Percentiles rank a stretch among this genome's conserved stretches.
Evolutionary conservation across 495 filamentous ascomycete genomes (phyloP).

Genomic region (Penicilliopsis zonata): DNA sequence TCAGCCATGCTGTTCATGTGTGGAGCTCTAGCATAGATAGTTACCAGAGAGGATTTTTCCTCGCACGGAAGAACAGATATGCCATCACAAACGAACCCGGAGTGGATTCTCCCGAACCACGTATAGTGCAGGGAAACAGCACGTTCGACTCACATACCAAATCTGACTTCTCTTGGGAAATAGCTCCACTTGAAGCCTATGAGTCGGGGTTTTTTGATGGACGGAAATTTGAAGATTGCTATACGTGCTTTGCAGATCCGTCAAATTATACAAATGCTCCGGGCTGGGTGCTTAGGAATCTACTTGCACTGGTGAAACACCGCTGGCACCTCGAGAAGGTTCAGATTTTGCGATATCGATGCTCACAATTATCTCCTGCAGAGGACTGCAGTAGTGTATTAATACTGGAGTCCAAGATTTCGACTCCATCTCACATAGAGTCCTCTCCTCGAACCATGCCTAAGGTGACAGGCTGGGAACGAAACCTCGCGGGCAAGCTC

Average conservation of each 20-base stretch:
- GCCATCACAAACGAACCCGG: not conserved
- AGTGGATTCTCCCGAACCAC: not conserved
- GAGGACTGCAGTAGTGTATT: conserved; percentile 72
- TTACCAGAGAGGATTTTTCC: conserved; percentile 85
- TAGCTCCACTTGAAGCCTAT: conserved; percentile 63
- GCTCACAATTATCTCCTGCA: conserved; percentile 61
- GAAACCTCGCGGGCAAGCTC: conserved; percentile 63
- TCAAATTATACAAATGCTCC: conserved; percentile 78
- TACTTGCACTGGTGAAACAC: conserved; percentile 73
- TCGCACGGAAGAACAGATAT: conserved; percentile 58
- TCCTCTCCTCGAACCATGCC: conserved; percentile 45
- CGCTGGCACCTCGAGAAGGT: conserved; percentile 66
- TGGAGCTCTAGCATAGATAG: conserved; percentile 74
- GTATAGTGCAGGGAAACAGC: conserved; percentile 14
- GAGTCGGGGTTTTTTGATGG: conserved; percentile 80
- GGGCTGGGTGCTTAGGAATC: conserved; percentile 86
- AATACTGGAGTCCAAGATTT: conserved; percentile 43
- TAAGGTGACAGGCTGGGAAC: conserved; percentile 91
- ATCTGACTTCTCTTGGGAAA: conserved; percentile 56
- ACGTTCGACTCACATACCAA: conserved; percentile 25
- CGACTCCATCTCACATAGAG: conserved; percentile 10
- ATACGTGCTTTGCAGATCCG: conserved; percentile 79
- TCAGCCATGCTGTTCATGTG: conserved; percentile 70
- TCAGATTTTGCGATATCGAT: conserved; percentile 84
- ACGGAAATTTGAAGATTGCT: conserved; percentile 55